Evolutionary conservation across 108 stramenopile genomes (phyloP).

Genomic region (Pseudonitzschia multistriata): DNA sequence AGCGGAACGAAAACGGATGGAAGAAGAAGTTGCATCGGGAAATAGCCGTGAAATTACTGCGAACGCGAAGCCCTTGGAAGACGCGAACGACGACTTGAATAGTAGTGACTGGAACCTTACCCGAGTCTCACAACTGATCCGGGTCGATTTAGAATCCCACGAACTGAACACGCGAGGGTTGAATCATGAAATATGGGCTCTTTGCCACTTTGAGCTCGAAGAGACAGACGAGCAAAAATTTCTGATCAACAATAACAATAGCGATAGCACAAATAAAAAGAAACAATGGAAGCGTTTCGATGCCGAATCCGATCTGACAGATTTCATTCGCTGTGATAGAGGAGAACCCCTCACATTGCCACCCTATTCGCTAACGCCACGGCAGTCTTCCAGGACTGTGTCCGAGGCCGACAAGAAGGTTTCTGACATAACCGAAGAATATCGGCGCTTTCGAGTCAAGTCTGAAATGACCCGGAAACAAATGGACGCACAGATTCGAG

Average conservation of each 20-base stretch:
- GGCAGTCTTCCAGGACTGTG: slow-evolving; percentile 66
- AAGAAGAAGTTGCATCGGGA: not conserved
- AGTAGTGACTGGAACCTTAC: slow-evolving; percentile 38
- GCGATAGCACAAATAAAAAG: slow-evolving; percentile 30
- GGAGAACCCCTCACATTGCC: slow-evolving; percentile 83
- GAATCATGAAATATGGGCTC: slow-evolving; percentile 77
- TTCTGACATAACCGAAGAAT: slow-evolving; percentile 76
- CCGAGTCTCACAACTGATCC: slow-evolving; percentile 73
- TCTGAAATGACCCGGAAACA: slow-evolving; percentile 83
- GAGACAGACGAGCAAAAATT: slow-evolving; percentile 33
- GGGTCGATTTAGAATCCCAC: slow-evolving; percentile 24
- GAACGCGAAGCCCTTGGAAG: slow-evolving; percentile 3
- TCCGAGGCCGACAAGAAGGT: slow-evolving; percentile 64
- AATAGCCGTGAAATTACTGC: not conserved
- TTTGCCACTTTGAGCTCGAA: slow-evolving; percentile 64
- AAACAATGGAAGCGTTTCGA: slow-evolving; percentile 76
- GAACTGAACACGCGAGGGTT: slow-evolving; percentile 17
- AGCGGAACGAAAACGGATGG: not conserved
- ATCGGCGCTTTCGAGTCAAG: slow-evolving; percentile 79
- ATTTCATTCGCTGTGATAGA: slow-evolving; percentile 81
- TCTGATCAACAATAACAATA: slow-evolving; percentile 21
- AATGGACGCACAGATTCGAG: slow-evolving; percentile 71
- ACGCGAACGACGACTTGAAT: slow-evolving; percentile 6
- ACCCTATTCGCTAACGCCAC: slow-evolving; percentile 73
- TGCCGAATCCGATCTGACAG: slow-evolving; percentile 64